Evolutionary conservation across 2,329 filamentous ascomycete species (phyloP).

Genomic region (Hirsutella rhossiliensis): DNA sequence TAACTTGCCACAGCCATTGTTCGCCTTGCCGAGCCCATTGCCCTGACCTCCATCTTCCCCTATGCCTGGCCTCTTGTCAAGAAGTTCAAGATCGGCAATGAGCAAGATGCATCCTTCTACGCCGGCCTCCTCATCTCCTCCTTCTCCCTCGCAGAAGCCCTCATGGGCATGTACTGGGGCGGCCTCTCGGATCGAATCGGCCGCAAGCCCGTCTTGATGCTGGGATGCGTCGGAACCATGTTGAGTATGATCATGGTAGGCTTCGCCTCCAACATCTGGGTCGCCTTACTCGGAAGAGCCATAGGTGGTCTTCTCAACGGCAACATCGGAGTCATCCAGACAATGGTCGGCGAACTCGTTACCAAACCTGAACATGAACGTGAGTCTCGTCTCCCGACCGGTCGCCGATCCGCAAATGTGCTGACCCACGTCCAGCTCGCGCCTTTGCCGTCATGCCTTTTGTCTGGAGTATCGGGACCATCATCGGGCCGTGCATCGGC

Average conservation of each 20-base stretch:
- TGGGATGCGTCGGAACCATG: conserved; percentile 75
- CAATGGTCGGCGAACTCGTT: conserved; percentile 84
- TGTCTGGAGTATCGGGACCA: conserved; percentile 84
- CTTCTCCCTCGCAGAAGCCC: conserved; percentile 69
- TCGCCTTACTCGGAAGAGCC: conserved; percentile 64
- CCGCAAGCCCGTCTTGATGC: conserved; percentile 71
- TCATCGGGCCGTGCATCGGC: conserved; percentile 78
- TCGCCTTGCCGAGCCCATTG: conserved; percentile 83
- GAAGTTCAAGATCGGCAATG: conserved; percentile 58
- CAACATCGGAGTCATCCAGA: conserved; percentile 84
- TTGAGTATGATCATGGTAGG: conserved; percentile 74
- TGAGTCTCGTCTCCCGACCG: conserved; percentile 31
- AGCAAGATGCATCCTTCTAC: conserved; percentile 73
- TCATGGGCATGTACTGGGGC: conserved; percentile 85
- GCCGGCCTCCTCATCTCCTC: conserved; percentile 79
- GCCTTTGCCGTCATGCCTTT: conserved; percentile 92
- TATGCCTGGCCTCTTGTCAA: conserved; percentile 81
- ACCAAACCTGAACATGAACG: conserved; percentile 76
- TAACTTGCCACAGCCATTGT: conserved; percentile 57
- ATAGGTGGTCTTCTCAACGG: conserved; percentile 78
- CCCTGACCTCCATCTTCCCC: conserved; percentile 84
- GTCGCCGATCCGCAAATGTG: background rate
- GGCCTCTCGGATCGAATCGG: conserved; percentile 69
- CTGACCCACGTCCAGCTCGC: conserved; percentile 41
- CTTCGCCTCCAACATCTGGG: conserved; percentile 71